Evolutionary conservation across 2,329 filamentous ascomycete species (phyloP).

Genomic region (Scopulariopsis brevicaulis): DNA sequence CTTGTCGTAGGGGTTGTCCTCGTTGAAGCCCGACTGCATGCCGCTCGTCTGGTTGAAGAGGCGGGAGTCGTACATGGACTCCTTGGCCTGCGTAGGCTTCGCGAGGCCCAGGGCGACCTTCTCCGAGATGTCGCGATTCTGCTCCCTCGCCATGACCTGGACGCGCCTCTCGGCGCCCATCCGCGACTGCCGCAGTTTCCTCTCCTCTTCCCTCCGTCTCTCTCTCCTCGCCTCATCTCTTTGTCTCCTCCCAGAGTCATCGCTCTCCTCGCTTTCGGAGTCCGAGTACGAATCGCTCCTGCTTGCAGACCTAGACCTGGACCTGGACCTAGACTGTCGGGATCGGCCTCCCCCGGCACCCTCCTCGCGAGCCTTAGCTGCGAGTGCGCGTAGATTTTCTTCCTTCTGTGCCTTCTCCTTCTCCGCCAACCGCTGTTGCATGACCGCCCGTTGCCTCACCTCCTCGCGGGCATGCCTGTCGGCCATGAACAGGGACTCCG

Average conservation of each 20-base stretch:
- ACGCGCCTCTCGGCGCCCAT: constrained; percentile 92
- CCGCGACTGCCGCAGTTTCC: constrained; percentile 81
- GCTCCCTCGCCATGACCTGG: constrained; percentile 87
- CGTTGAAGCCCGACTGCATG: constrained; percentile 87
- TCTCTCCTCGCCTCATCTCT: constrained; percentile 71
- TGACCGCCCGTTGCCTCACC: constrained; percentile 79
- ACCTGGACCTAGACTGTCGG: constrained; percentile 17
- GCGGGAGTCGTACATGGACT: constrained; percentile 94
- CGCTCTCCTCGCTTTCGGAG: constrained; percentile 39
- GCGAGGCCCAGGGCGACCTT: constrained; percentile 91
- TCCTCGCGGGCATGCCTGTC: constrained; percentile 93
- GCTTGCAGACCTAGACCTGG: constrained; percentile 30
- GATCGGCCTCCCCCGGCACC: constrained; percentile 40
- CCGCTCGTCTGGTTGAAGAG: constrained; percentile 91
- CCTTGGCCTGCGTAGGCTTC: constrained; percentile 83
- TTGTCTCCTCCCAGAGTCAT: constrained; percentile 61
- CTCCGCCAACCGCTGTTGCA: constrained; percentile 93
- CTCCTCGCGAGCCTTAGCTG: constrained; percentile 86
- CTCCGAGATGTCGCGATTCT: constrained; percentile 93
- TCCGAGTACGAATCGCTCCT: constrained; percentile 41
- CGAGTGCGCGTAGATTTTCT: constrained; percentile 76
- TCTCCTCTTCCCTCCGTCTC: constrained; percentile 69
- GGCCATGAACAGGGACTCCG: constrained; percentile 86
- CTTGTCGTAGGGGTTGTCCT: constrained; percentile 96
- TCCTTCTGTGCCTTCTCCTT: constrained; percentile 95